Evolutionary conservation across 2,329 filamentous ascomycete genomes (phyloP).

Genomic region (Diaporthe sp.): DNA sequence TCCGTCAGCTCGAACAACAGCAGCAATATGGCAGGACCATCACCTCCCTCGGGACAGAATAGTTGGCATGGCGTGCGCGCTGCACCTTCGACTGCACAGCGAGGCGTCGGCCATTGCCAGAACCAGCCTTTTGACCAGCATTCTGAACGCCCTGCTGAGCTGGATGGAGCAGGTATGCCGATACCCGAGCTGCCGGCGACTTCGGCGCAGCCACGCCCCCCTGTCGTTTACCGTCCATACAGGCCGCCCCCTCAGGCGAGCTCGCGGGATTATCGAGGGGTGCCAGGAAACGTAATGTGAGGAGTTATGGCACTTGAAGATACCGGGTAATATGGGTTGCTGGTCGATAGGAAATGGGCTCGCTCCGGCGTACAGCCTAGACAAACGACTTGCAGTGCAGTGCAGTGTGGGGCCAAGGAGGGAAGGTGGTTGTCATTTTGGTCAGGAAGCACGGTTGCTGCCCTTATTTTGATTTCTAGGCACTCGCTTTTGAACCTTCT

Average conservation of each 20-base stretch:
- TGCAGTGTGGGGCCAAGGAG: neutral
- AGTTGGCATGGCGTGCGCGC: neutral
- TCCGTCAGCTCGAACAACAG: conserved; percentile 20
- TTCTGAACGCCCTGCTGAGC: conserved; percentile 18
- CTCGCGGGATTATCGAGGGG: neutral
- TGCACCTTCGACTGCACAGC: neutral
- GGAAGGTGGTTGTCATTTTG: neutral
- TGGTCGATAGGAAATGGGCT: neutral
- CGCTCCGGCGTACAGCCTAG: neutral
- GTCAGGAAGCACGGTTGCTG: neutral
- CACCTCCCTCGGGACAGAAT: neutral
- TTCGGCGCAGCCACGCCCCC: neutral
- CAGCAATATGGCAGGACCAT: neutral
- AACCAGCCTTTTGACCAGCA: neutral
- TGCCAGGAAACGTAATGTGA: neutral
- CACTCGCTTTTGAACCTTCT: neutral
- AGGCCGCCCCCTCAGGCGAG: conserved; percentile 13
- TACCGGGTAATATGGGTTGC: neutral
- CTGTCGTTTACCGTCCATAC: conserved; percentile 25
- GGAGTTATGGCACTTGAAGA: neutral
- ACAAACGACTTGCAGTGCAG: neutral
- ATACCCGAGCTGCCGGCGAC: conserved; percentile 12
- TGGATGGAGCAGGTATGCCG: conserved; percentile 22
- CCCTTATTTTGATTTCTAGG: neutral
- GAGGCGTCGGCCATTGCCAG: neutral